Evolutionary conservation across 805 yeast genomes (phyloP).

Genomic region (Ogataea neopini): DNA sequence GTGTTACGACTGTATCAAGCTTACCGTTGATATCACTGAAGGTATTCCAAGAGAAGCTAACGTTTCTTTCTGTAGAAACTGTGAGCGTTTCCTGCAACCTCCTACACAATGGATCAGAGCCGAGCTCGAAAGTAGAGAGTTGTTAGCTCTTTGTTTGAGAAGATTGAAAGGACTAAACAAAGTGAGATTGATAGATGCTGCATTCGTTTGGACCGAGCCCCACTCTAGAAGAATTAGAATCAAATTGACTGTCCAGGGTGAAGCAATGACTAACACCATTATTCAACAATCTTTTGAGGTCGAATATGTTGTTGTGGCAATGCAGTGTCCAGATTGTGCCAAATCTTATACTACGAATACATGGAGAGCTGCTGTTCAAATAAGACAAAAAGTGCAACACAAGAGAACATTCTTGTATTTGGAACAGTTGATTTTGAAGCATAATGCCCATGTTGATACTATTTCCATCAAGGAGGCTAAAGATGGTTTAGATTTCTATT

Average conservation of each 20-base stretch:
- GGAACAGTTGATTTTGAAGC: constrained; percentile 91
- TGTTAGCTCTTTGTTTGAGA: constrained; percentile 86
- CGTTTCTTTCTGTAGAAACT: constrained; percentile 91
- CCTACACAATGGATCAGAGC: constrained; percentile 93
- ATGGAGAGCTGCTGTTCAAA: constrained; percentile 97
- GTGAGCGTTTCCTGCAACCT: constrained; percentile 94
- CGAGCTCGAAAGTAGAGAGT: constrained; percentile 87
- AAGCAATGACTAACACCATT: constrained; percentile 87
- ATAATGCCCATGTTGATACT: constrained; percentile 91
- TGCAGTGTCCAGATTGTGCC: constrained; percentile 99
- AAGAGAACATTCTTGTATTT: constrained; percentile 94
- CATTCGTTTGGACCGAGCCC: constrained; percentile 98
- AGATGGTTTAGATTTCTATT: constrained; percentile 95
- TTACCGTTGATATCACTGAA: constrained; percentile 90
- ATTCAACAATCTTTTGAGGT: constrained; percentile 94
- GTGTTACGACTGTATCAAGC: constrained; percentile 96
- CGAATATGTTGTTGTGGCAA: constrained; percentile 88
- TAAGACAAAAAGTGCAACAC: constrained; percentile 95
- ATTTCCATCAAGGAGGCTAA: constrained; percentile 88
- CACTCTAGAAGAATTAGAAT: constrained; percentile 94
- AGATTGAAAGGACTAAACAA: constrained; percentile 84
- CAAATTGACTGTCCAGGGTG: constrained; percentile 94
- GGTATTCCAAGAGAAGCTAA: constrained; percentile 95
- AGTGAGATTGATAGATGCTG: constrained; percentile 87
- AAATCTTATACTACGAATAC: constrained; percentile 95